Percentiles rank a stretch among this genome's conserved stretches.
Conservation (phyloP, 2,329 filamentous ascomycete species). For the Graphilbum fragrans region DNA sequence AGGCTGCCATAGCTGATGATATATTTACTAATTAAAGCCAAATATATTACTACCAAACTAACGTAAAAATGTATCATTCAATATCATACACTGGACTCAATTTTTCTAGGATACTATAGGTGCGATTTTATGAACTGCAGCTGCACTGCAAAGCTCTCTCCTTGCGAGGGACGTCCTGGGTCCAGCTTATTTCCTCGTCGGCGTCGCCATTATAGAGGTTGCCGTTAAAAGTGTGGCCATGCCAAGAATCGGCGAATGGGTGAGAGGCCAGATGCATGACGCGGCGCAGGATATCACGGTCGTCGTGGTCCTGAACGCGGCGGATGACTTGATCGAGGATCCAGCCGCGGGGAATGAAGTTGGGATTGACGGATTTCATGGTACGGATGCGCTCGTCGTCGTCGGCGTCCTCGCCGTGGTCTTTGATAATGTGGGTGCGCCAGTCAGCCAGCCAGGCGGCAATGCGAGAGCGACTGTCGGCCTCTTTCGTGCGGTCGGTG, state of each 20-base stretch:
- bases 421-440: constrained; percentile 54
- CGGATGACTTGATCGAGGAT: constrained; percentile 87
- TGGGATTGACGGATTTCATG: constrained; percentile 87
- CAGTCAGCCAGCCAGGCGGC: constrained; percentile 74
- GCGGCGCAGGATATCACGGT: constrained; percentile 64
- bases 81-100: too few species aligned
- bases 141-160: constrained; percentile 84
- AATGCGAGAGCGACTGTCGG: constrained; percentile 53
- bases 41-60: too few species aligned
- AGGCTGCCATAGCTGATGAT: too few species aligned
- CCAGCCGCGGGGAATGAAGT: constrained; percentile 85
- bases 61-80: background rate
- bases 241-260: constrained; percentile 75
- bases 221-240: constrained; percentile 33
- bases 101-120: too few species aligned
- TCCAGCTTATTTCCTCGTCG: constrained; percentile 71
- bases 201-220: constrained; percentile 43
- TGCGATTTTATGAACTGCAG: constrained; percentile 63
- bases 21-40: too few species aligned
- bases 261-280: constrained; percentile 74
- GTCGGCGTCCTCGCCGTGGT: constrained; percentile 21
- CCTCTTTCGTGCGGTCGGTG: constrained; percentile 31
- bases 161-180: constrained; percentile 68
- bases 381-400: constrained; percentile 53
- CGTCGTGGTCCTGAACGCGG: constrained; percentile 71